These are phyloP conservation scores for Papiliotrema nemorosa DNA, from an alignment of 1,284 basidiomycete species.

Conservation along the genomic window DNA sequence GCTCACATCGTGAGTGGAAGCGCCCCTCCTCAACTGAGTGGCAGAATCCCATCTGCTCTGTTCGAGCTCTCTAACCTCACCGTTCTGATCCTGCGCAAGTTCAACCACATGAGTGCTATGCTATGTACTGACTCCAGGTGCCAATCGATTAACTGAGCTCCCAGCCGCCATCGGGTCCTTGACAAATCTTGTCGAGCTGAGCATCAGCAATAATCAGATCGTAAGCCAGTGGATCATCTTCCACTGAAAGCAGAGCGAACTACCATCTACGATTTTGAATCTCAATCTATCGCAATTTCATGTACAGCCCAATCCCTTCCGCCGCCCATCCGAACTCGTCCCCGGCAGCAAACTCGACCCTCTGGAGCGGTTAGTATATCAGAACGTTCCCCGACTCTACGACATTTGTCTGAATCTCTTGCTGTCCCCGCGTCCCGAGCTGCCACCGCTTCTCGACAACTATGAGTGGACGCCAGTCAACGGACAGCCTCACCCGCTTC, in stretches of 20 bases:
- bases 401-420: constrained; percentile 36
- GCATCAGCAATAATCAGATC: constrained; percentile 45
- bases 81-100: constrained; percentile 37
- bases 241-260: constrained; percentile 24
- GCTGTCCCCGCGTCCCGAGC: constrained; percentile 34
- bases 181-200: constrained; percentile 40
- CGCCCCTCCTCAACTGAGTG: neutral
- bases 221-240: constrained; percentile 11
- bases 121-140: constrained; percentile 17
- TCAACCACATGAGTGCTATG: neutral
- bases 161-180: constrained; percentile 47
- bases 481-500: constrained; percentile 30
- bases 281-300: constrained; percentile 28
- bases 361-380: neutral
- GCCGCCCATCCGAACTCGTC: constrained; percentile 1
- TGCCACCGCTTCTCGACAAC: constrained; percentile 39
- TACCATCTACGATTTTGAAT: constrained; percentile 45
- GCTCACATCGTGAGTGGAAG: constrained; percentile 31
- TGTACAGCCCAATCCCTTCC: constrained; percentile 28
- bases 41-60: constrained; percentile 40
- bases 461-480: constrained; percentile 26
- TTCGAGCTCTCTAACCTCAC: constrained; percentile 46
- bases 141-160: constrained; percentile 36
- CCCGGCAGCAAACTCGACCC: constrained; percentile 4
- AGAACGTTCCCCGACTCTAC: constrained; percentile 25